Base-by-base conservation (phyloP, 2,329 filamentous ascomycete species). In the Colletotrichum sp. region DNA sequence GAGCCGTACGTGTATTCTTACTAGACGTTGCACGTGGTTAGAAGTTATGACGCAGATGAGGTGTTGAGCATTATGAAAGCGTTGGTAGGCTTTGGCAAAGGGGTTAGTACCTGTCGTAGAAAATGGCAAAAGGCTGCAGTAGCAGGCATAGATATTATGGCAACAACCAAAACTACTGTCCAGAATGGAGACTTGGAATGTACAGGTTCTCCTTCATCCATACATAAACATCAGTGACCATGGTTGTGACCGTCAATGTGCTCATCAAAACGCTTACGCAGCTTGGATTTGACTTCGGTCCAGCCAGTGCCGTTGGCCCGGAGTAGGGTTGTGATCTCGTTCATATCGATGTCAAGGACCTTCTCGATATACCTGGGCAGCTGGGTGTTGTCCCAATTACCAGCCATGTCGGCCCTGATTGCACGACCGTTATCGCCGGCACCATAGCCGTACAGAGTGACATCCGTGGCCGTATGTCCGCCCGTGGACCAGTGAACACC, bases 371-470 rank as follows among this genome's bases (percentile, higher is more conserved):
- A 80, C 26, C 52, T 69, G 18, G 80, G 78, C 16, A 81, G 76
- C 72, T 80, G 77, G 26, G 74, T 81, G 75, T 81, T 81, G 75
- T 81, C 75, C 59, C 77, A 77, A 77, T 78, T 79, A 28, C 69
- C 74, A 16, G 79, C 78, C 34, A 81, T 75, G n/a, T 73, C 69
- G 32, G 71, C 69, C 69, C 75, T 76, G 56, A 77, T 73, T 5
- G 71, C 77, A 7, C 36, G 56, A n/a, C 67, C 69, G 26, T 75
- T 76, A 7, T 73, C 66, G n/a, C 71, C 75, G 36, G 78, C 77
- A 14, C 75, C 78, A 56, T 85, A 84, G 6, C 83, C 84, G 67
- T 83, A 83, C 18, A 86, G 77, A 1, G 80, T 83, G 26, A 84
- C 79, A 73, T 86, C 85, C 56, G 82, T 80, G 2, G 66, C 75